Conservation (phyloP, 129 eudicot genomes). For the Flaveria brownii region DNA sequence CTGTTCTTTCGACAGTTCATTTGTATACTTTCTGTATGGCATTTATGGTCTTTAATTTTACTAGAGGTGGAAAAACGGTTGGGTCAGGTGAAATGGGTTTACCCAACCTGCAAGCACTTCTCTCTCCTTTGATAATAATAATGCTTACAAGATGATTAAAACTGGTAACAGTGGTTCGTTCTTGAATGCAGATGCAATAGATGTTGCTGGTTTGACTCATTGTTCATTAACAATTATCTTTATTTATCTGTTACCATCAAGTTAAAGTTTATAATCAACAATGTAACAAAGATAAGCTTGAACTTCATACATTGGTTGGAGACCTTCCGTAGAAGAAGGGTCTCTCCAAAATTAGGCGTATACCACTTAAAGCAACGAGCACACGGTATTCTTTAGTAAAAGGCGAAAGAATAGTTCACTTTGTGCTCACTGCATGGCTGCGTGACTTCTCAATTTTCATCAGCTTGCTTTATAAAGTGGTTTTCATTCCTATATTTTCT, state of each 20-base stretch:
- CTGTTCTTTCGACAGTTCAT: slow-evolving; percentile 77
- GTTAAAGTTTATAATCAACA: too few species aligned
- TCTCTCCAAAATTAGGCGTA: slow-evolving; percentile 54
- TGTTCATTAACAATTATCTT: too few species aligned
- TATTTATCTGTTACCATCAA: too few species aligned
- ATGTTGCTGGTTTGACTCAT: too few species aligned
- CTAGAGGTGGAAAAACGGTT: not conserved
- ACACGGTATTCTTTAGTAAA: slow-evolving; percentile 98
- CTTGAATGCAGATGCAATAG: too few species aligned
- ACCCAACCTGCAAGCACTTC: not conserved
- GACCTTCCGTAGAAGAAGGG: too few species aligned
- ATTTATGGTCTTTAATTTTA: slow-evolving; percentile 3
- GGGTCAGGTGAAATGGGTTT: not conserved
- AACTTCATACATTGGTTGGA: too few species aligned
- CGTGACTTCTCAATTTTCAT: not conserved
- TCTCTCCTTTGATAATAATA: not conserved
- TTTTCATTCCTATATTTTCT: too few species aligned
- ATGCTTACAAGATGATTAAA: not conserved
- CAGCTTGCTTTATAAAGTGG: too few species aligned
- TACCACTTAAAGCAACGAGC: slow-evolving; percentile 43
- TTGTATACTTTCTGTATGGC: slow-evolving; percentile 88
- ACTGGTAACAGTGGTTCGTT: too few species aligned
- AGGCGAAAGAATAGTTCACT: slow-evolving; percentile 94
- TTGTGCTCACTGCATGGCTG: slow-evolving; percentile 62
- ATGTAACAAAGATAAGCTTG: too few species aligned